Conservation (phyloP, 169 alveolate species). For the Cystoisospora suis region DNA sequence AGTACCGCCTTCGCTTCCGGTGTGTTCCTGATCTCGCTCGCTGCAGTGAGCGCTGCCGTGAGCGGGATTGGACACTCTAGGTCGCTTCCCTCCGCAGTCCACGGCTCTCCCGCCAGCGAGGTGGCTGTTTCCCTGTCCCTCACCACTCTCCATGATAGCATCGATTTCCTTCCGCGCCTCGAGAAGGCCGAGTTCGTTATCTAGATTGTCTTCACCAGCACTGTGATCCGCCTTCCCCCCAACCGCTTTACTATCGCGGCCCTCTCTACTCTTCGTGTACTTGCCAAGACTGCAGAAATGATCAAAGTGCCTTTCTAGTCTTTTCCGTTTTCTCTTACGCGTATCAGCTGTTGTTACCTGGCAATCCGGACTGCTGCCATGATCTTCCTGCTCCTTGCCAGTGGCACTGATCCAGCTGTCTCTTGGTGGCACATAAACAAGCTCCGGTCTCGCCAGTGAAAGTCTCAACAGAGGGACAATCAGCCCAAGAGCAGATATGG, state of each 20-base stretch:
- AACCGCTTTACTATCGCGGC: too few species aligned
- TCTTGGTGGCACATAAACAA: slow-evolving; percentile 6
- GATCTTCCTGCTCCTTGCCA: not conserved
- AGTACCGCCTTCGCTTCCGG: not conserved
- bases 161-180: too few species aligned
- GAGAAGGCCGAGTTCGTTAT: too few species aligned
- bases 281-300: not conserved
- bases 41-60: too few species aligned
- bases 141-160: too few species aligned
- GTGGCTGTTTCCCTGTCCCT: not conserved
- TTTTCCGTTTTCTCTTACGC: not conserved
- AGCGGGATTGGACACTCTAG: too few species aligned
- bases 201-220: too few species aligned
- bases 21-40: not conserved
- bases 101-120: not conserved
- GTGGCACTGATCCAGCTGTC: not conserved
- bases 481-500: slow-evolving; percentile 12
- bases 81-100: not conserved
- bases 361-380: not conserved
- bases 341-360: not conserved
- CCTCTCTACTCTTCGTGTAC: not conserved
- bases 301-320: not conserved
- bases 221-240: too few species aligned
- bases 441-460: not conserved
- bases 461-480: not conserved